Percentiles rank a stretch among this genome's conserved stretches.
Evolutionary conservation across 495 filamentous ascomycete species (phyloP).

Genomic region (Xylaria castorea): DNA sequence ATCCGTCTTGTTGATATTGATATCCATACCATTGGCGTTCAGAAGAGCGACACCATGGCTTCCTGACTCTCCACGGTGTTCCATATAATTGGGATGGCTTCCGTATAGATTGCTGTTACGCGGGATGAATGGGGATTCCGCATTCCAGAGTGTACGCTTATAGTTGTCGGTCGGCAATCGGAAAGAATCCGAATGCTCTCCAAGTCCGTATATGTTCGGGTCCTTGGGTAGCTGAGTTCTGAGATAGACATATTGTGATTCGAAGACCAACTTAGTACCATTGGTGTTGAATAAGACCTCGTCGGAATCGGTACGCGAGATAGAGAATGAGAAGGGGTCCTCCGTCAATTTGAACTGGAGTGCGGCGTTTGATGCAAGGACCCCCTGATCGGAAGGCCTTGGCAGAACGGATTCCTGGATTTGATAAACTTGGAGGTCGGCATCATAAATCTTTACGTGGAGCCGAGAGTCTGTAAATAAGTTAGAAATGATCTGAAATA

Average conservation of each 20-base stretch:
- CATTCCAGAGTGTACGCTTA: constrained; percentile 78
- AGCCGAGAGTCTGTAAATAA: constrained; percentile 67
- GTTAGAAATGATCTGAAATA: constrained; percentile 6
- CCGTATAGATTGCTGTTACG: constrained; percentile 74
- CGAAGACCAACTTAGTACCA: constrained; percentile 71
- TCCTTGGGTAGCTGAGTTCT: constrained; percentile 70
- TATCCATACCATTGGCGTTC: constrained; percentile 85
- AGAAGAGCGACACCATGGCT: constrained; percentile 83
- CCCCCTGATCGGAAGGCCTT: constrained; percentile 3
- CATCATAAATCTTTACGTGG: constrained; percentile 81
- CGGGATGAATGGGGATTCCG: constrained; percentile 67
- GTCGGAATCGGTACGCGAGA: constrained; percentile 63
- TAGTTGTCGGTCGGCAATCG: constrained; percentile 73
- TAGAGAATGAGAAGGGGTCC: constrained; percentile 78
- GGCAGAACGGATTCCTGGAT: constrained; percentile 72
- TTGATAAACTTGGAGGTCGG: constrained; percentile 73
- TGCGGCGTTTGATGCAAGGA: constrained; percentile 40
- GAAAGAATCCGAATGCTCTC: constrained; percentile 78
- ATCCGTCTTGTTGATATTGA: constrained; percentile 72
- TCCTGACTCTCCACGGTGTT: constrained; percentile 68
- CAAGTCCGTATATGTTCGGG: constrained; percentile 79
- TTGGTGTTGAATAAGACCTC: constrained; percentile 81
- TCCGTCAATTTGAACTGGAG: constrained; percentile 68
- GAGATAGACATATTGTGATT: constrained; percentile 76
- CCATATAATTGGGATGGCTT: constrained; percentile 82